These are phyloP conservation scores for Hura crepitans DNA, from an alignment of 441 rosid genomes.

Conservation along the genomic window DNA sequence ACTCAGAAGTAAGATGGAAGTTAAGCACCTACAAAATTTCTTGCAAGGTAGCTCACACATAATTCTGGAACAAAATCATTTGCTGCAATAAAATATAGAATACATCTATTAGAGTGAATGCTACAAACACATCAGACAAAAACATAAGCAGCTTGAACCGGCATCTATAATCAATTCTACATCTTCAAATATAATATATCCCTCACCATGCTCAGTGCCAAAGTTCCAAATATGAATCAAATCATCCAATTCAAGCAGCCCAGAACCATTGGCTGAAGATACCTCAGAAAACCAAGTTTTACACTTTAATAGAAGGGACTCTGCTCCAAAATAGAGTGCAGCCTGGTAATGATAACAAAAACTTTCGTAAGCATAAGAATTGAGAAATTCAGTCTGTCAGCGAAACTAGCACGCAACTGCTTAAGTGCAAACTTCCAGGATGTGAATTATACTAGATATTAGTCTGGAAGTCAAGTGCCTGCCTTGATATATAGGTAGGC, in stretches of 20 bases:
- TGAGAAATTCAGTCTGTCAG: background rate
- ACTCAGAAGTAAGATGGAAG: slow-evolving; percentile 26
- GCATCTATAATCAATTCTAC: slow-evolving; percentile 5
- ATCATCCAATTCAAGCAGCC: slow-evolving; percentile 39
- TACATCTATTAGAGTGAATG: slow-evolving; percentile 28
- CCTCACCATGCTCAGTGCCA: slow-evolving; percentile 58
- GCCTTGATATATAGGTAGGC: background rate
- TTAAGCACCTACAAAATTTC: slow-evolving; percentile 60
- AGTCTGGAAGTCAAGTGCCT: background rate
- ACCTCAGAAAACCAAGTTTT: slow-evolving; percentile 49
- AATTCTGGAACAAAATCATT: slow-evolving; percentile 50
- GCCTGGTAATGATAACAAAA: slow-evolving; percentile 34
- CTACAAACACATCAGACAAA: slow-evolving; percentile 15
- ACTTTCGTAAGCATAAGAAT: slow-evolving; percentile 7
- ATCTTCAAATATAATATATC: slow-evolving; percentile 15
- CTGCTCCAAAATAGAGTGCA: slow-evolving; percentile 79
- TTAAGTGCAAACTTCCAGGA: slow-evolving; percentile 3
- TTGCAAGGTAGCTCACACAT: slow-evolving; percentile 65
- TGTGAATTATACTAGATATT: background rate
- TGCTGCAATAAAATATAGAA: slow-evolving; percentile 49
- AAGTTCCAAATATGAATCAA: slow-evolving; percentile 69
- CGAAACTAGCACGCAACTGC: background rate
- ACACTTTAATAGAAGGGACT: slow-evolving; percentile 51
- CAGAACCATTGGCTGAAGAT: slow-evolving; percentile 34
- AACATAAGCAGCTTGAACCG: slow-evolving; percentile 5